These are phyloP conservation scores for Cyclotella cryptica DNA, from an alignment of 108 stramenopile species.

Conservation along the genomic window DNA sequence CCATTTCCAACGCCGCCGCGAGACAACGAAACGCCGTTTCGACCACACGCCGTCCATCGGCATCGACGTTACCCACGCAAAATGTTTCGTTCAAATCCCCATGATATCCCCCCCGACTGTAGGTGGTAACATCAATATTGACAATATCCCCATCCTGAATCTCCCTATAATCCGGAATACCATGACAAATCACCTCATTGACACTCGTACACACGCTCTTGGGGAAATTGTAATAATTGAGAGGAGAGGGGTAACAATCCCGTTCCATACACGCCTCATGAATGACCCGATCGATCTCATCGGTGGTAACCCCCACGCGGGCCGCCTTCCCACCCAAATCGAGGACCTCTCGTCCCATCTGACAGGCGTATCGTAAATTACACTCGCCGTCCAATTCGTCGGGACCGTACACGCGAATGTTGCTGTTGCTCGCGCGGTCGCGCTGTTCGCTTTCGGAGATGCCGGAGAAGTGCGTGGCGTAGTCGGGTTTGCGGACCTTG, in stretches of 20 bases:
- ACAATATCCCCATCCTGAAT: constrained; percentile 98
- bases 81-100: constrained; percentile 99
- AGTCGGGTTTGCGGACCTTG: constrained; percentile 80
- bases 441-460: constrained; percentile 74
- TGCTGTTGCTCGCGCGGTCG: constrained; percentile 70
- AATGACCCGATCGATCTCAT: constrained; percentile 91
- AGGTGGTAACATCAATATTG: constrained; percentile 97
- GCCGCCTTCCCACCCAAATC: constrained; percentile 92
- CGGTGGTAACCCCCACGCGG: constrained; percentile 94
- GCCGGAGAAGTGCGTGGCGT: constrained; percentile 79
- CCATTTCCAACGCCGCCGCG: constrained; percentile 69
- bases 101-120: constrained; percentile 92
- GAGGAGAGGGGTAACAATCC: constrained; percentile 95
- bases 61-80: constrained; percentile 92
- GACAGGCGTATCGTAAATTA: constrained; percentile 90
- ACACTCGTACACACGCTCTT: constrained; percentile 97
- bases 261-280: constrained; percentile 93
- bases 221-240: constrained; percentile 98
- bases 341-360: constrained; percentile 96
- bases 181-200: constrained; percentile 98
- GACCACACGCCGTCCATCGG: constrained; percentile 74
- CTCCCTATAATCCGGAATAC: constrained; percentile 91
- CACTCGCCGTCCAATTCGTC: constrained; percentile 89
- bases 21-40: constrained; percentile 87
- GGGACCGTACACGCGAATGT: constrained; percentile 78